Evolutionary conservation across 129 eudicot genomes (phyloP).

Genomic region (Daucus carota): DNA sequence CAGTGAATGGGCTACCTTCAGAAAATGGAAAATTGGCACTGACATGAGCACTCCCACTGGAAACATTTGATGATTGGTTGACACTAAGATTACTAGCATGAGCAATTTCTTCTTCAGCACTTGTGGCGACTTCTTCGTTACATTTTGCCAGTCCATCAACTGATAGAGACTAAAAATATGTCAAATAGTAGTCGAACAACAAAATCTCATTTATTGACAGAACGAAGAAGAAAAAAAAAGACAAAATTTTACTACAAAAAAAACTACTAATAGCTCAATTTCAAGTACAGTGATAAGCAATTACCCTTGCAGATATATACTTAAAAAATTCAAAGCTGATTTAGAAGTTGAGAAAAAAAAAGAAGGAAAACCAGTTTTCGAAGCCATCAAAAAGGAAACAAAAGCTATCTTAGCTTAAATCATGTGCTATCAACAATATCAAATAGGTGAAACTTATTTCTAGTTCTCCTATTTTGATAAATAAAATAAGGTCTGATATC

Average conservation of each 20-base stretch:
- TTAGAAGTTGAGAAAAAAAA: not conserved
- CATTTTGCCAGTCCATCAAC: conserved; percentile 87
- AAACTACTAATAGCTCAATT: not conserved
- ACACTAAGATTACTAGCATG: conserved; percentile 29
- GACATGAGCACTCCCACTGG: conserved; percentile 39
- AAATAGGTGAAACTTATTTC: not conserved
- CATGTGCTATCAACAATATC: not conserved
- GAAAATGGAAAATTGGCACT: conserved; percentile 61
- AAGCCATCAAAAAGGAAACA: not conserved
- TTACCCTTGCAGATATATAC: not conserved
- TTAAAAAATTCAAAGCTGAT: not conserved
- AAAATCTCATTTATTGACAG: not conserved
- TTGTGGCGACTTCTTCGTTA: conserved; percentile 43
- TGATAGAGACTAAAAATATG: conserved; percentile 22
- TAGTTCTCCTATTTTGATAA: not conserved
- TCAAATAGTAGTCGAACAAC: conserved; percentile 3
- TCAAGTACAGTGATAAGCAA: not conserved
- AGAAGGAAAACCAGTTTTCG: not conserved
- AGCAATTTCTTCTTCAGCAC: conserved; percentile 29
- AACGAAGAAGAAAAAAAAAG: not conserved
- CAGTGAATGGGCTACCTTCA: conserved; percentile 69
- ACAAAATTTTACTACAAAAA: not conserved
- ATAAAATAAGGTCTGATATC: not conserved
- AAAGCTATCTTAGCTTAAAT: not conserved
- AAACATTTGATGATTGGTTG: conserved; percentile 33